Evolutionary conservation across 352 stramenopile species (phyloP).

Genomic region (Pythium rhizo-oryzae): DNA sequence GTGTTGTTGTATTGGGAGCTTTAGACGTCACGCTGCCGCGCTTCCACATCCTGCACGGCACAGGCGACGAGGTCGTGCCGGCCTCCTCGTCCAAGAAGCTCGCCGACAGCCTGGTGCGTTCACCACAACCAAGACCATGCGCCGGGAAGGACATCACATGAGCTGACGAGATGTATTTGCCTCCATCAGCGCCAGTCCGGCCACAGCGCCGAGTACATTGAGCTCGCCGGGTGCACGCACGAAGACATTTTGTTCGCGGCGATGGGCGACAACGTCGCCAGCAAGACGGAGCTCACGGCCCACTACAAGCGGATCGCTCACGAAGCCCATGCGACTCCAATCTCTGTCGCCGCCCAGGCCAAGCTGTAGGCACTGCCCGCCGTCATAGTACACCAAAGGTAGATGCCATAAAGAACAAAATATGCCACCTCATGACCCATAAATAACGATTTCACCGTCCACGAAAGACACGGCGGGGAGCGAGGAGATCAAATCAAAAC

Average conservation of each 20-base stretch:
- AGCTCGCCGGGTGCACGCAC: constrained; percentile 58
- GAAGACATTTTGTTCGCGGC: constrained; percentile 68
- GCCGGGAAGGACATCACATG: no score
- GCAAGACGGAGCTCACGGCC: constrained; percentile 40
- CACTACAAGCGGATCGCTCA: constrained; percentile 46
- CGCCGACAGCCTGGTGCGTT: constrained; percentile 44
- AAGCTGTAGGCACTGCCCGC: constrained; percentile 19
- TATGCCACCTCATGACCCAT: not conserved
- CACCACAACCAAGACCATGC: no score
- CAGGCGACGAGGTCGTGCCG: constrained; percentile 64
- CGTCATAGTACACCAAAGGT: not conserved
- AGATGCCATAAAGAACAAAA: not conserved
- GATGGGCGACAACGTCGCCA: constrained; percentile 64
- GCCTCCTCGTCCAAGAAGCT: constrained; percentile 62
- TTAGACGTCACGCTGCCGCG: constrained; percentile 44
- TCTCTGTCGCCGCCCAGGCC: not conserved
- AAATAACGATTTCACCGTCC: constrained; percentile 16
- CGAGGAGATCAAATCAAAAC: not conserved
- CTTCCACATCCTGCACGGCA: constrained; percentile 64
- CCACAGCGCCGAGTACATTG: constrained; percentile 43
- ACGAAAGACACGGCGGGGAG: not conserved
- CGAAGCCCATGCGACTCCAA: not conserved
- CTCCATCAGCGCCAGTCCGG: constrained; percentile 40
- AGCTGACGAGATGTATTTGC: constrained; percentile 3
- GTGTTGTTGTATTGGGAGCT: not conserved